Evolutionary conservation across 75 land plant genomes (phyloP).

Genomic region (Sequoiadendron giganteum): DNA sequence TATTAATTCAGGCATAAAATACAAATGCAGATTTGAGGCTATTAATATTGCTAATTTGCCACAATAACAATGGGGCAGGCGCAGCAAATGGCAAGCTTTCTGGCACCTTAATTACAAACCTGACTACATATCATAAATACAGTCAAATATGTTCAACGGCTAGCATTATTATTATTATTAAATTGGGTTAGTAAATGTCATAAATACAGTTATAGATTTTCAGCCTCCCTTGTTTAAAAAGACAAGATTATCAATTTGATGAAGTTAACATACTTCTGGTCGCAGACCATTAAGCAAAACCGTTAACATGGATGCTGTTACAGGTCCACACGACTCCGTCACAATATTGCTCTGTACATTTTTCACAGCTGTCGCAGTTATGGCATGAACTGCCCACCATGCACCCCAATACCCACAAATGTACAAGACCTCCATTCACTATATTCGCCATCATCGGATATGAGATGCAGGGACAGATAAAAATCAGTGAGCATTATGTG

Average conservation of each 20-base stretch:
- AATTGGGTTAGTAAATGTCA: not conserved
- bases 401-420: too few relatives aligned
- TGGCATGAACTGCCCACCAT: conserved; percentile 53
- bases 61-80: conserved; percentile 33
- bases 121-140: not conserved
- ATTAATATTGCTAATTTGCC: too few relatives aligned
- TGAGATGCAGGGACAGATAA: too few relatives aligned
- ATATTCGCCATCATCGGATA: too few relatives aligned
- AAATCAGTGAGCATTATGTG: too few relatives aligned
- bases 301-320: conserved; percentile 51
- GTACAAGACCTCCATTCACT: too few relatives aligned
- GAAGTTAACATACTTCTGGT: conserved; percentile 28
- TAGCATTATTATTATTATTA: not conserved
- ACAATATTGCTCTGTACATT: conserved; percentile 62
- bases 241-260: too few relatives aligned
- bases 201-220: too few relatives aligned
- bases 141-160: not conserved
- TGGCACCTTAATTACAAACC: conserved; percentile 23
- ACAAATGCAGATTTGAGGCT: too few relatives aligned
- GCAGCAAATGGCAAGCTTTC: conserved; percentile 27
- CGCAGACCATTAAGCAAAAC: conserved; percentile 50
- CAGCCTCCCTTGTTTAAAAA: too few relatives aligned
- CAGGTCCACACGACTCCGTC: conserved; percentile 43
- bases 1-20: too few relatives aligned
- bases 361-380: conserved; percentile 51